These are phyloP conservation scores for Fusarium avenaceum DNA, from an alignment of 2,329 filamentous ascomycete species.

Conservation along the genomic window DNA sequence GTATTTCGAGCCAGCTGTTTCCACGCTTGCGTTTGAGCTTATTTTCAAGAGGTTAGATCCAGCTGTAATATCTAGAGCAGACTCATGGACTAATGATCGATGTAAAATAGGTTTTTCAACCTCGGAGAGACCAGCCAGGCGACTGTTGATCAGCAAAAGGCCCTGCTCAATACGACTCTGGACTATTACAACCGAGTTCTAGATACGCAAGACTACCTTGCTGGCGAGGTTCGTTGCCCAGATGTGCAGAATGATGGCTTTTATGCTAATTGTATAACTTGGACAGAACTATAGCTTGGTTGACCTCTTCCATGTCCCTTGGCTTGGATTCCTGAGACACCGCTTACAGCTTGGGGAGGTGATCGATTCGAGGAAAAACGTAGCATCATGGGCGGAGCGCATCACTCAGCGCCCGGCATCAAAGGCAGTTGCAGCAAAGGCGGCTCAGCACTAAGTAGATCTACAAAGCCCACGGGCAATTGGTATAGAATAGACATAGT, in stretches of 20 bases:
- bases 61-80: too few relatives aligned
- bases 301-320: slow-evolving; percentile 1
- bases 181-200: neutral
- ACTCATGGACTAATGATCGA: too few relatives aligned
- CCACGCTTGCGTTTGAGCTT: neutral
- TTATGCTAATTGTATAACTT: neutral
- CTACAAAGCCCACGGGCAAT: too few relatives aligned
- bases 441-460: neutral
- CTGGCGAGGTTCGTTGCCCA: neutral
- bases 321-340: neutral
- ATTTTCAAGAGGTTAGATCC: slow-evolving; percentile 1
- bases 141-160: neutral
- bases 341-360: neutral
- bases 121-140: neutral
- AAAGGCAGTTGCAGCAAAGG: neutral
- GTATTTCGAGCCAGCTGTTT: slow-evolving; percentile 2
- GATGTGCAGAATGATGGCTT: too few relatives aligned
- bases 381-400: neutral
- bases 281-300: neutral
- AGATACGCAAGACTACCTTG: neutral
- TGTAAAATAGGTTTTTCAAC: neutral
- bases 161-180: neutral
- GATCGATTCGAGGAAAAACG: neutral
- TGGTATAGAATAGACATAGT: too few relatives aligned
- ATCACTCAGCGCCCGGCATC: neutral